Base-by-base conservation (phyloP, 352 stramenopile genomes). In the Globisporangium nodosum region DNA sequence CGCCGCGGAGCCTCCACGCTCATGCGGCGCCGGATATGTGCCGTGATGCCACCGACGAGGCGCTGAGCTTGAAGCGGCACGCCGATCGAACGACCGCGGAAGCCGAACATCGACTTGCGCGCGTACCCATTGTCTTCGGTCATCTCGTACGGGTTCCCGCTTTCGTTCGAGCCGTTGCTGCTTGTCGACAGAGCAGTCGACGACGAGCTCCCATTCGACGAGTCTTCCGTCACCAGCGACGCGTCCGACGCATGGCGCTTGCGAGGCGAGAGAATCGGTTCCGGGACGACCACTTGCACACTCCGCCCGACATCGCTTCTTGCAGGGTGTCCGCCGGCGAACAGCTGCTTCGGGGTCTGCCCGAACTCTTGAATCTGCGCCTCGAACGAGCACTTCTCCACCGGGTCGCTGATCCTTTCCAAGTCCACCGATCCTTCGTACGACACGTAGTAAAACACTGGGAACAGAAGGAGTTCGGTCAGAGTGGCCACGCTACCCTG, bases 371-470 rank as follows among this genome's bases (percentile, higher is more conserved):
- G 86, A 52, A 98, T 97, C 63, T 98, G 92, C 2, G 78, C 79
- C 64, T 97, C 87, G 15, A 97, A 97, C 9, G 96, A 97, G 56
- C 94, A 94, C 52, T 97, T 88, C 59, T 98, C 85, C 15, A 98
- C 82, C 15, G 84, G 83, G 59, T 98, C 92, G 0, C 81, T 90
- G 42, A 95, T 83, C 20, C 66, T 89, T 59, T 95, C 86, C 6
- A 95, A 64, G 66, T 95, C 85, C 1, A 95, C 82, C 8, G 86
- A 88, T 5, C 86, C 86, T 65, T 95, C 86, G 48, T 95, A 95
- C 43, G 86, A 93, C 52, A 95, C 54, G 60, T 94, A 94, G 69
- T 95, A 93, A 45, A 95, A 95, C 24, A 95, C 83, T 94, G 37
- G 37, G 33, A 37, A 37, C 5, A 43, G 35, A 43, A 18, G 12